Evolutionary conservation across 2,329 filamentous ascomycete genomes (phyloP), one percentile per base, ranked within the genome.

Genomic region (Fusarium sarcochroum): DNA sequence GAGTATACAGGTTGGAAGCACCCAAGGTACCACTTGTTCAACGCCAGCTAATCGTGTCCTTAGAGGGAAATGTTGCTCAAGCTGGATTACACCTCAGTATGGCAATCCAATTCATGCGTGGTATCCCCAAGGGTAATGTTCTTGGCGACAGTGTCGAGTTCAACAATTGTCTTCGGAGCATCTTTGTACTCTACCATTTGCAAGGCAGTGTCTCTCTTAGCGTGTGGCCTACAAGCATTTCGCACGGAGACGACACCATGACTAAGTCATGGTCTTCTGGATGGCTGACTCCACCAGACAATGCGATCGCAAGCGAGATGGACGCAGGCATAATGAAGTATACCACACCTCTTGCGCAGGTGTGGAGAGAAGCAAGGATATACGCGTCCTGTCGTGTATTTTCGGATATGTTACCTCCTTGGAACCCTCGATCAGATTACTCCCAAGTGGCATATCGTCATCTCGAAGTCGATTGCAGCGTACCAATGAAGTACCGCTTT

Each of bases 351-450:
- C 53, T 57, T 6, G 37, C 46, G 3, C 53, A 57, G 35, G 21
- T 42, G 6, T 57, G 53, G 53, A n/a, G 37, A 3, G 27, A 11
- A 35, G 46, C 38, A 8, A 27, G 46, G 5, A 7, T 15, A 8
- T 57, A 57, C 9, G 46, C 46, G 4, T 57, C 53, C 1, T 30
- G 37, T 4, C 53, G 46, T 2, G 37, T 25, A 0, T 41, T 25
- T 15, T 42, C 53, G 0, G 53, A 51, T 0, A 35, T 25, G 10
- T 1, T 57, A 7, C 46, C 53, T 3, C 53, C 46, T 2, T 57
- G 53, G 53, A 57, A 57, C 2, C 52, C 52, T 1, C 53, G 11
- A 3, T 57, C 46, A 6, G 46, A 57, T n/a, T 57, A 57, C 7
- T 57, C 46, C 1, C 53, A 57, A 4, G 18, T 57, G 0, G n/a